Evolutionary conservation across 345 rosid genomes (phyloP).

Genomic region (Lumnitzera littorea): DNA sequence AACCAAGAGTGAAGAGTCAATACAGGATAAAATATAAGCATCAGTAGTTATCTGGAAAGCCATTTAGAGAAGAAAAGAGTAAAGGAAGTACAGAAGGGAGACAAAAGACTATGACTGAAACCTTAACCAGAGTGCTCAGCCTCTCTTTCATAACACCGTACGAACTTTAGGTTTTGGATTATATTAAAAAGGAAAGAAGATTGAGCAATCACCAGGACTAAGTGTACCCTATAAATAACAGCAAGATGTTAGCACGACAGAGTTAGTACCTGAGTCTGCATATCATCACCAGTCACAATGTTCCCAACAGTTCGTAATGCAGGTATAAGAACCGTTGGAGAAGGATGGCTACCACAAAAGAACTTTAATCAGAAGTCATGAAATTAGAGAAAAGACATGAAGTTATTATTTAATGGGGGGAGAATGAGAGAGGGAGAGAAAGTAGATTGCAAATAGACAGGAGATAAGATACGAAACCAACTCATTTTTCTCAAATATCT

Average conservation of each 20-base stretch:
- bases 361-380: slow-evolving; percentile 15
- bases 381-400: slow-evolving; percentile 2
- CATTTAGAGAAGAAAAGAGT: background rate
- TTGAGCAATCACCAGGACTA: background rate
- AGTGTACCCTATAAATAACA: background rate
- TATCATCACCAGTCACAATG: slow-evolving; percentile 79
- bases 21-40: background rate
- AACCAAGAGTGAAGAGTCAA: slow-evolving; percentile 2
- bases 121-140: background rate
- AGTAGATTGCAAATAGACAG: background rate
- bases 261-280: slow-evolving; percentile 70
- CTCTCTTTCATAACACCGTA: background rate
- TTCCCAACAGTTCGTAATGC: slow-evolving; percentile 82
- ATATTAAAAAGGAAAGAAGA: background rate
- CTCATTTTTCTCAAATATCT: too few species aligned
- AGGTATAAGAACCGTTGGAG: slow-evolving; percentile 75
- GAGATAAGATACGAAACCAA: too few species aligned
- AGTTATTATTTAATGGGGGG: background rate
- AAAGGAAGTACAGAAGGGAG: background rate
- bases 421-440: background rate
- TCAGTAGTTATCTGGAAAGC: background rate
- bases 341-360: slow-evolving; percentile 53
- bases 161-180: background rate
- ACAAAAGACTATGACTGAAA: background rate
- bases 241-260: background rate